Evolutionary conservation across 805 yeast genomes (phyloP).

Genomic region (Maudiozyma bulderi): DNA sequence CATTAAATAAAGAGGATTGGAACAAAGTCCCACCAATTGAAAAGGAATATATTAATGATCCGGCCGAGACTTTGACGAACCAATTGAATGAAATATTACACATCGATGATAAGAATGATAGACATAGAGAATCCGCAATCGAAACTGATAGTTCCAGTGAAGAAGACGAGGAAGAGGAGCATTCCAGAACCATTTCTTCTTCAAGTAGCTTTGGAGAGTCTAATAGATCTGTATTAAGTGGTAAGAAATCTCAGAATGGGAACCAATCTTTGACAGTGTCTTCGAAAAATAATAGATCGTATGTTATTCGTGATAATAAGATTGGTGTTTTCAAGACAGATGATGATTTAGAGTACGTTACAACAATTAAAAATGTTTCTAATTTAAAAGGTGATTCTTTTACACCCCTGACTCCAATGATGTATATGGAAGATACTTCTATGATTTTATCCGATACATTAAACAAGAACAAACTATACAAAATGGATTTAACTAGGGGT

Average conservation of each 20-base stretch:
- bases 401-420: conserved; percentile 58
- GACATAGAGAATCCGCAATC: conserved; percentile 27
- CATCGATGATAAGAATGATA: conserved; percentile 26
- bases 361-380: conserved; percentile 56
- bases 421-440: conserved; percentile 63
- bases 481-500: conserved; percentile 75
- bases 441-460: conserved; percentile 54
- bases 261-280: conserved; percentile 69
- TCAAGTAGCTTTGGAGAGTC: conserved; percentile 14
- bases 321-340: conserved; percentile 67
- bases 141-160: conserved; percentile 12
- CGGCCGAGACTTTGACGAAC: conserved; percentile 35
- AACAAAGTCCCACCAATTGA: conserved; percentile 34
- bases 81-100: conserved; percentile 28
- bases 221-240: conserved; percentile 7
- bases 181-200: conserved; percentile 14
- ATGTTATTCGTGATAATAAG: conserved; percentile 67
- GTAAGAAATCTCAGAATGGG: conserved; percentile 13
- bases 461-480: conserved; percentile 40
- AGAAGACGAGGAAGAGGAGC: conserved; percentile 29
- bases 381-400: conserved; percentile 41
- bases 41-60: conserved; percentile 46
- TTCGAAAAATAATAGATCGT: conserved; percentile 58
- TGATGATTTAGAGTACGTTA: conserved; percentile 45
- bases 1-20: conserved; percentile 44